Base-by-base conservation (phyloP, 441 rosid genomes). In the Gossypium schwendimanii region DNA sequence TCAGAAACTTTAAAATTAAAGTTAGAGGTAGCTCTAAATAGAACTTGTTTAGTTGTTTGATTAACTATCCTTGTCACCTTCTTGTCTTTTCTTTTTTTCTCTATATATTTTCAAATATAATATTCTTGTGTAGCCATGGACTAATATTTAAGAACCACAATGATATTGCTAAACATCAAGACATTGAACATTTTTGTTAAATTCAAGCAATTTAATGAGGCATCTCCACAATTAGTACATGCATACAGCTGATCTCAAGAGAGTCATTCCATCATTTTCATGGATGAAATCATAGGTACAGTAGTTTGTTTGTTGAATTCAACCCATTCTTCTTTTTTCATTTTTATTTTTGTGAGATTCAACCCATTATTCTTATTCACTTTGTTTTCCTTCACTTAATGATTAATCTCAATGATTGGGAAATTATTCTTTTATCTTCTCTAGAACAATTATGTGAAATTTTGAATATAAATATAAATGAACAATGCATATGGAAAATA, bases 1-100 rank as follows among this genome's bases (percentile, higher is more conserved):
- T 71, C 86, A 81, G 23, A 83, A 81, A 69, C 75, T 49, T 18
- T 33, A 33, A 33, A 33, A 33, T 33, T 33, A 66, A 79, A 28
- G 72, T 74, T 3, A 21, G 31, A 64, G 50, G 20, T 47, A 24
- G 57, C 39, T 47, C 70, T 2, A n/a, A 65, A 21, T 24, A 21
- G 31, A 63, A 63, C 58, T 39, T 21, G 18, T 23, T 33, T 33
- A 18, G 14, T 9, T 33, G 8, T 33, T 33, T 33, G 39, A 33
- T 33, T 33, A n/a, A 31, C 41, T 65, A 41, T 44, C 26, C 11
- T 1, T 33, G 21, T 28, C 17, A 17, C 33, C 39, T 6, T 33
- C 39, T 33, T 33, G 39, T 33, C 1, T 5, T 20, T 28, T 54
- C 20, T 2, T 36, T 69, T 1, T 7, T 7, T 23, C 10, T 1